Base-by-base conservation (phyloP, 2,329 filamentous ascomycete genomes). In the Zarea fungicola region DNA sequence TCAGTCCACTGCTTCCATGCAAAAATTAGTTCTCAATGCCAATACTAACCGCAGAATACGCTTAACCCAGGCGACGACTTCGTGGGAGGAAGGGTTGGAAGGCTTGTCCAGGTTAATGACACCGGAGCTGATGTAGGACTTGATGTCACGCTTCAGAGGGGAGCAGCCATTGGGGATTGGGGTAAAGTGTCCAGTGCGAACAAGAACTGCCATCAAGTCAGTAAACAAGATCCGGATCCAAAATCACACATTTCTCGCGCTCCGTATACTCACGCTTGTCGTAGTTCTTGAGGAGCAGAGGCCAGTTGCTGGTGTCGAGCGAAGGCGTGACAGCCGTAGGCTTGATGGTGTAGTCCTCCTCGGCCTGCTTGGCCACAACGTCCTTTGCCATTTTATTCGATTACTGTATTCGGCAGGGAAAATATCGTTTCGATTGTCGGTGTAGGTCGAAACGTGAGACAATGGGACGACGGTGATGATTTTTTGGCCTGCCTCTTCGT, bases 1-100 rank as follows among this genome's bases (percentile, higher is more conserved):
- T n/a, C n/a, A n/a, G n/a, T n/a, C n/a, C n/a, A n/a, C n/a, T n/a
- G n/a, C n/a, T n/a, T n/a, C n/a, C n/a, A n/a, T n/a, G n/a, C n/a
- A n/a, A n/a, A n/a, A 41, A 19, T 19, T 11, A 32, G 19, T 45
- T 43, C 37, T 32, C 25, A 10, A 39, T 32, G 19, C 40, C 36
- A 49, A 47, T 43, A 64, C 72, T 56, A 81, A 90, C 86, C 87
- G 85, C 49, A 99, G 79, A 63, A 97, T 97, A 62, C 92, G 85
- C 85, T 99, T 99, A 61, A 97, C 87, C 93, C 93, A 99, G 58
- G 93, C 92, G 65, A 99, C 93, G 58, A 99, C 93, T 78, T 99
- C 93, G 80, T 99, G 93, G 64, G 87, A 93, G 58, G 91, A 96
- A 48, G 92, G 92, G 76, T 99, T 99, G 46, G 91, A 95, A 50